Percentiles rank a stretch among this genome's conserved stretches.
phyloP scores from a whole-genome alignment of 768 basidiomycete genomes.

The Clitopilus hobsonii region DNA sequence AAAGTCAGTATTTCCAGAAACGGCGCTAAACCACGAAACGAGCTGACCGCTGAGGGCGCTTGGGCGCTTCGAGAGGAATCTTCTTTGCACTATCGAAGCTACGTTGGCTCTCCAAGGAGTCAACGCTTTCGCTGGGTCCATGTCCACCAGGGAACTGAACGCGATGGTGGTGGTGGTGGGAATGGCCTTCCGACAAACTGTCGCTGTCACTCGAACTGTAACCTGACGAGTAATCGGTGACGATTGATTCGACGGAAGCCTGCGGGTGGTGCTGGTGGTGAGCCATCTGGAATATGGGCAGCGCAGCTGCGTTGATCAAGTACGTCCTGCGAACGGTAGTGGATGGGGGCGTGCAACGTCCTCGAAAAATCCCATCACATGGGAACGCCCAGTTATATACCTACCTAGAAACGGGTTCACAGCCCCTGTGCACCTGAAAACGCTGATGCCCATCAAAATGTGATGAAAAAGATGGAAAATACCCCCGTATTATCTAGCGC shows the following conservation, averaged over 20 bases:
- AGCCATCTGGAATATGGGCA: conserved; percentile 15
- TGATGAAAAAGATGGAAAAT: conserved; percentile 1
- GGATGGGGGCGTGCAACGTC: conserved; percentile 20
- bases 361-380: conserved; percentile 10
- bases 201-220: conserved; percentile 9
- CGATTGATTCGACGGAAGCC: conserved; percentile 23
- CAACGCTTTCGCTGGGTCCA: conserved; percentile 15
- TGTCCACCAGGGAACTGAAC: conserved; percentile 18
- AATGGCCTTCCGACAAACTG: conserved; percentile 12
- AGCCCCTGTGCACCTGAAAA: conserved; percentile 11
- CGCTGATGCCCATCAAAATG: conserved; percentile 15
- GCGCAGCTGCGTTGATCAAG: conserved; percentile 19
- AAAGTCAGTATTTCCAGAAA: not conserved
- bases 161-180: conserved; percentile 5
- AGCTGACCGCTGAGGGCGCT: conserved; percentile 11
- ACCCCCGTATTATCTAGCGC: not conserved
- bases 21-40: not conserved
- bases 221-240: conserved; percentile 13
- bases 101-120: conserved; percentile 13
- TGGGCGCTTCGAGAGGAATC: conserved; percentile 8
- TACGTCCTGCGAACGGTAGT: conserved; percentile 18
- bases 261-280: conserved; percentile 17
- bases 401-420: conserved; percentile 17
- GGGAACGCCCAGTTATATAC: conserved; percentile 9
- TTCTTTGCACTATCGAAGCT: not conserved